A percentile compares a stretch with the other conserved stretches of the same genome.
These are phyloP conservation scores for Aureobasidium vineae DNA, from an alignment of 2,329 filamentous ascomycete genomes.

Conservation along the genomic window DNA sequence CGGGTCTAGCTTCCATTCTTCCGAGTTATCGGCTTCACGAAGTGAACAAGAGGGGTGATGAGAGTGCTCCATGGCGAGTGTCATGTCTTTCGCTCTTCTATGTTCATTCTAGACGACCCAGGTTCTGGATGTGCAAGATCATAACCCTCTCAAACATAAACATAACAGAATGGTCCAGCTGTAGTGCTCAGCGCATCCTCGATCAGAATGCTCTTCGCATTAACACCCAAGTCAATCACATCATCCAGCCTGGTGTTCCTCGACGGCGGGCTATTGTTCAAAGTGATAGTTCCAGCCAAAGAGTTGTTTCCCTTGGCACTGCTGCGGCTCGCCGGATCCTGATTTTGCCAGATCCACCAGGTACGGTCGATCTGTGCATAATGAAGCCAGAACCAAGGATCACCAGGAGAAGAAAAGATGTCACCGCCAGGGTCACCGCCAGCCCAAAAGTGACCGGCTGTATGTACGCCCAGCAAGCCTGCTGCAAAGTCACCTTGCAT, in stretches of 20 bases:
- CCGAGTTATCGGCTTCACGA: neutral
- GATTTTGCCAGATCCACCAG: constrained; percentile 54
- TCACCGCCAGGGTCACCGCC: constrained; percentile 47
- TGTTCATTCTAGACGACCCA: neutral
- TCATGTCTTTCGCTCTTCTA: neutral
- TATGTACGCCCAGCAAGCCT: constrained; percentile 42
- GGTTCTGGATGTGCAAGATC: neutral
- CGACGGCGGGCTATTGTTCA: constrained; percentile 46
- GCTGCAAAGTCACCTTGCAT: constrained; percentile 34
- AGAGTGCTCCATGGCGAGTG: neutral
- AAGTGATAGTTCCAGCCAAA: constrained; percentile 46
- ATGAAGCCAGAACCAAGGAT: constrained; percentile 51
- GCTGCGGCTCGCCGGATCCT: constrained; percentile 39
- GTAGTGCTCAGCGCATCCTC: constrained; percentile 45
- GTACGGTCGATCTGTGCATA: constrained; percentile 50
- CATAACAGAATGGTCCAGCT: constrained; percentile 49
- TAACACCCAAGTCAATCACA: constrained; percentile 43
- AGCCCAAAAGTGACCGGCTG: constrained; percentile 49
- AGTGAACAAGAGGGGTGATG: neutral
- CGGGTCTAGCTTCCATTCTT: neutral
- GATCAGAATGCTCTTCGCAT: constrained; percentile 39
- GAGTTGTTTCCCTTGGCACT: constrained; percentile 31
- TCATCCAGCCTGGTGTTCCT: constrained; percentile 47
- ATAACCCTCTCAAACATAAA: constrained; percentile 39
- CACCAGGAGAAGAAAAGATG: constrained; percentile 46